phyloP scores from a whole-genome alignment of 441 rosid genomes.

The Corymbia calophylla region DNA sequence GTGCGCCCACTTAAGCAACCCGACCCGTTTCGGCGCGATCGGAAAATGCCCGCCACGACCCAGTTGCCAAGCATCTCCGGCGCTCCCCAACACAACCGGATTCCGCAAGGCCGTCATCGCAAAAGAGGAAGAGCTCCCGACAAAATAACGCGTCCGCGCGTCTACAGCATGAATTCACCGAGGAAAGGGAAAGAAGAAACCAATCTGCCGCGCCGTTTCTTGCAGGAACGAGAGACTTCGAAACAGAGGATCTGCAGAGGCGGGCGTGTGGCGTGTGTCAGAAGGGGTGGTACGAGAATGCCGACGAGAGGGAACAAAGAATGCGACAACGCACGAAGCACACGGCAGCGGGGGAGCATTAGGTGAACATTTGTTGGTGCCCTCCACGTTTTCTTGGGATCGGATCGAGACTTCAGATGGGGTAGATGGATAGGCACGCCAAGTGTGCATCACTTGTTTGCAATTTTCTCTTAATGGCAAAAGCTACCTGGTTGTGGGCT shows the following conservation, averaged over 20 bases:
- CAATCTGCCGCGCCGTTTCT: neutral
- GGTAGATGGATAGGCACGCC: neutral
- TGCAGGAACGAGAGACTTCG: neutral
- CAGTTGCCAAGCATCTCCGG: conserved; percentile 2
- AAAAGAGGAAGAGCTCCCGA: neutral
- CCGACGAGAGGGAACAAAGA: neutral
- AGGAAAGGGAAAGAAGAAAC: neutral
- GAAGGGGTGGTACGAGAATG: neutral
- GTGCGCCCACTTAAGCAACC: neutral
- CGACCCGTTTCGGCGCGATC: neutral
- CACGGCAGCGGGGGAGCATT: neutral
- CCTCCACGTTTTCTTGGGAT: neutral
- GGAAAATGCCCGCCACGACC: conserved; percentile 5
- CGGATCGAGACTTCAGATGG: neutral
- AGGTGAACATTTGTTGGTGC: neutral
- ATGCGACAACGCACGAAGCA: neutral
- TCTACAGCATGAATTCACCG: neutral
- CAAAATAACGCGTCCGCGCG: neutral
- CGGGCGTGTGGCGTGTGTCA: neutral
- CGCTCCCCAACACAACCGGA: neutral
- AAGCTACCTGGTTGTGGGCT: neutral
- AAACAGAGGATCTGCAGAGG: neutral
- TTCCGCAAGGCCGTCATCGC: conserved; percentile 22
- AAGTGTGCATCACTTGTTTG: neutral
- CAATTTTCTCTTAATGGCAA: neutral